These are phyloP conservation scores for Epichloe sylvatica DNA, from an alignment of 2,329 filamentous ascomycete genomes.

Conservation along the genomic window DNA sequence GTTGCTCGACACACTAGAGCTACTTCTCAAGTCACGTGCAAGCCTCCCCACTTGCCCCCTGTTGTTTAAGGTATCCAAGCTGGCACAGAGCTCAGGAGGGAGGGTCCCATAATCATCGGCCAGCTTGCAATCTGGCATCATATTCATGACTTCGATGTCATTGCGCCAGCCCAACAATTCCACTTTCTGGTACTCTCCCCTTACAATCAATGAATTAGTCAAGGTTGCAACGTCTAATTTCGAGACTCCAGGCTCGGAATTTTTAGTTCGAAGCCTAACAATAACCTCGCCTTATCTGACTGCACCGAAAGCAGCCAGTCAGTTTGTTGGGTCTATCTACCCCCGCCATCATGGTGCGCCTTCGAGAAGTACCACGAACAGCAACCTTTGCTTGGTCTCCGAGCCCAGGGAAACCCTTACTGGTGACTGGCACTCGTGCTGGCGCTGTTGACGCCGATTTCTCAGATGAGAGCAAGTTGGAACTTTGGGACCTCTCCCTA, in stretches of 20 bases:
- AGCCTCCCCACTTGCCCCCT: neutral
- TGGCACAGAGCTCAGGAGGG: conserved; percentile 13
- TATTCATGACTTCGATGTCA: conserved; percentile 15
- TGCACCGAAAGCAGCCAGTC: conserved; percentile 9
- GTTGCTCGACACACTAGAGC: neutral
- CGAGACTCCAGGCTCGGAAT: conserved; percentile 2
- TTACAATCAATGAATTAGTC: neutral
- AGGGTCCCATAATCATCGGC: conserved; percentile 6
- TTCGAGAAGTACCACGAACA: conserved; percentile 92
- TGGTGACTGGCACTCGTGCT: conserved; percentile 87
- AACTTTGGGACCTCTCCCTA: conserved; percentile 88
- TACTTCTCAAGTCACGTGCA: neutral
- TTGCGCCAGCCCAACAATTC: conserved; percentile 6
- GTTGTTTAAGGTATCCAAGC: neutral
- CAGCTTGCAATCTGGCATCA: conserved; percentile 34
- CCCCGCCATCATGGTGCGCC: conserved; percentile 64
- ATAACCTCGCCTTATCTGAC: neutral
- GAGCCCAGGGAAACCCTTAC: conserved; percentile 59
- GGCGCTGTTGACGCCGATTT: conserved; percentile 95
- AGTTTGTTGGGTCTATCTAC: conserved; percentile 8
- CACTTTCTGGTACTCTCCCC: conserved; percentile 6
- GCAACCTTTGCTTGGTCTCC: conserved; percentile 96
- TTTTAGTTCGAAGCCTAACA: neutral
- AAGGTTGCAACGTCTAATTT: conserved; percentile 1
- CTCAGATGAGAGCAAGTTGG: conserved; percentile 89